A percentile compares a stretch with the other conserved stretches of the same genome.
Conservation (phyloP, 768 basidiomycete genomes). For the Podaxis pistillaris region DNA sequence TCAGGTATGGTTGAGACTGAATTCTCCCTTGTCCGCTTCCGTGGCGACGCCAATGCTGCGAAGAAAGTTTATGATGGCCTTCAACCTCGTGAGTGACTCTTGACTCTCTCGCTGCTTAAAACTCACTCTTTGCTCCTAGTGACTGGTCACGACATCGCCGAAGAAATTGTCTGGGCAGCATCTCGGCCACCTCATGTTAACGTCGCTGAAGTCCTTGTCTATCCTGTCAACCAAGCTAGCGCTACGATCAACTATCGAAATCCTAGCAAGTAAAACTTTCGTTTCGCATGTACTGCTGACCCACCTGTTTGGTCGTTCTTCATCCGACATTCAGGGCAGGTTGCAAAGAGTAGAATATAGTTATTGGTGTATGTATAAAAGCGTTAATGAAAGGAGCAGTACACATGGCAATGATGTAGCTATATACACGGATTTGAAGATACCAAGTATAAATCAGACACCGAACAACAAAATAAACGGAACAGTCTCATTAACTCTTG, state of each 20-base stretch:
- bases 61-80: constrained; percentile 90
- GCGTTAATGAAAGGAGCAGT: not conserved
- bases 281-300: not conserved
- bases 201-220: constrained; percentile 75
- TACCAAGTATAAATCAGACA: constrained; percentile 19
- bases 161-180: constrained; percentile 98
- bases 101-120: not conserved
- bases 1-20: constrained; percentile 53
- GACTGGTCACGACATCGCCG: constrained; percentile 84
- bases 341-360: not conserved
- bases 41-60: constrained; percentile 79
- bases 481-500: constrained; percentile 27
- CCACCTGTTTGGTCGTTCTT: not conserved
- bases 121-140: constrained; percentile 43
- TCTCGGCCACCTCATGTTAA: constrained; percentile 91
- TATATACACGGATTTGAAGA: constrained; percentile 7
- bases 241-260: constrained; percentile 54
- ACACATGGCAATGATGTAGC: not conserved
- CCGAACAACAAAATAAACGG: constrained; percentile 5
- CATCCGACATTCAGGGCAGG: not conserved
- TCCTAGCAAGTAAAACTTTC: constrained; percentile 1
- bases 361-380: not conserved
- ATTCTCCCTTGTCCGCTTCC: constrained; percentile 89
- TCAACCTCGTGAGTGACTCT: constrained; percentile 64
- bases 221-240: constrained; percentile 79